Evolutionary conservation across 768 basidiomycete species (phyloP).

Genomic region (Lactarius indigo): DNA sequence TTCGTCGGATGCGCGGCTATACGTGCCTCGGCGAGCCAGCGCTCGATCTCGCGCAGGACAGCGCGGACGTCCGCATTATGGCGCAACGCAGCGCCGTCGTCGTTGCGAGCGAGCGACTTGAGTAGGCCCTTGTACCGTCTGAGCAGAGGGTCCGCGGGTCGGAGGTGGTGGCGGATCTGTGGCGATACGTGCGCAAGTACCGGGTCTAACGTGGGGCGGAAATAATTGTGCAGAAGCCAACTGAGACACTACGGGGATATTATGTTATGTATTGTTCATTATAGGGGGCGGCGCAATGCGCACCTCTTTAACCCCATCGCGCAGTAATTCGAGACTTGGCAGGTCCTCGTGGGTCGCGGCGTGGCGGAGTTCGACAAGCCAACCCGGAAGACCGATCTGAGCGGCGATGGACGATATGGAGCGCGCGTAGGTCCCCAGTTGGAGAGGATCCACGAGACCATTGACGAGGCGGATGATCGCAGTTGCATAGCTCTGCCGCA

Average conservation of each 20-base stretch:
- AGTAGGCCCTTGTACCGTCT: conserved; percentile 68
- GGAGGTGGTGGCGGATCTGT: conserved; percentile 32
- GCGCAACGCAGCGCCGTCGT: conserved; percentile 47
- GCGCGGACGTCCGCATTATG: conserved; percentile 49
- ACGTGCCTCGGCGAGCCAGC: conserved; percentile 75
- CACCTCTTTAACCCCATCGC: conserved; percentile 74
- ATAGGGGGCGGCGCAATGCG: background rate
- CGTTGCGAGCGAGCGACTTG: conserved; percentile 49
- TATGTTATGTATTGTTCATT: background rate
- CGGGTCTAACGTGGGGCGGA: conserved; percentile 69
- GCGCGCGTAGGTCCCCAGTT: conserved; percentile 83
- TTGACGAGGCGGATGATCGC: conserved; percentile 90
- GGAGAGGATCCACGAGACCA: conserved; percentile 91
- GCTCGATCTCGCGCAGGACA: conserved; percentile 60
- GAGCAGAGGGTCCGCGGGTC: conserved; percentile 64
- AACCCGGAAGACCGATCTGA: conserved; percentile 80
- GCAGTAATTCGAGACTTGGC: conserved; percentile 75
- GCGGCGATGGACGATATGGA: conserved; percentile 86
- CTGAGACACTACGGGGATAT: conserved; percentile 56
- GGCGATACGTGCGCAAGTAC: conserved; percentile 30
- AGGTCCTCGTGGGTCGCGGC: conserved; percentile 95
- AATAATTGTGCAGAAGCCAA: conserved; percentile 86
- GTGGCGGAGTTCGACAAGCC: conserved; percentile 91
- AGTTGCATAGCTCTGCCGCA: conserved; percentile 76
- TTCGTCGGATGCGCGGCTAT: conserved; percentile 42